Evolutionary conservation across 495 filamentous ascomycete genomes (phyloP).

Genomic region (Jackrogersella minutella): DNA sequence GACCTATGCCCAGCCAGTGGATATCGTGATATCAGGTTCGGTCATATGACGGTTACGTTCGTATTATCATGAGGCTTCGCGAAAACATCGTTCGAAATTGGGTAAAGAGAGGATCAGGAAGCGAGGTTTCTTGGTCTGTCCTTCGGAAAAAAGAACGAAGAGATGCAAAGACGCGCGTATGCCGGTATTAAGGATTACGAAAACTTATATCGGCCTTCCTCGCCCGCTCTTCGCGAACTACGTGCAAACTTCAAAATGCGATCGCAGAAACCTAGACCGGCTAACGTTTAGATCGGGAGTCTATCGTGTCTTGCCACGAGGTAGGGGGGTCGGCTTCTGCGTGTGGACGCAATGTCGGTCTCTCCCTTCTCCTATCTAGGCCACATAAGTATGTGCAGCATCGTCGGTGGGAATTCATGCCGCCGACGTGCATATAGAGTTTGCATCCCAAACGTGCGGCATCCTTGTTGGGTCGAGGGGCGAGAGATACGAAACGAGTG

Average conservation of each 20-base stretch:
- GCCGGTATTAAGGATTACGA: conserved; percentile 19
- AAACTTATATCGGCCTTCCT: conserved; percentile 24
- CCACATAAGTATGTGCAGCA: no score
- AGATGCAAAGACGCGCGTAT: conserved; percentile 19
- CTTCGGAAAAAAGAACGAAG: conserved; percentile 7
- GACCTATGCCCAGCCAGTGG: conserved; percentile 13
- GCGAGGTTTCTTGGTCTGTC: not conserved
- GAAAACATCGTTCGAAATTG: conserved; percentile 7
- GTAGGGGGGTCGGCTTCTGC: conserved; percentile 5
- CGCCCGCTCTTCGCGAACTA: not conserved
- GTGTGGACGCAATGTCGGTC: conserved; percentile 7
- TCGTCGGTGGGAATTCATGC: not conserved
- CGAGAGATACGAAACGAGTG: conserved; percentile 15
- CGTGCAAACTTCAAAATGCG: not conserved
- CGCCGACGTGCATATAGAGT: conserved; percentile 18
- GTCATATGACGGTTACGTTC: conserved; percentile 18
- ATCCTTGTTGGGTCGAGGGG: not conserved
- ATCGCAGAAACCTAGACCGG: conserved; percentile 25
- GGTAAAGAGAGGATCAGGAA: not conserved
- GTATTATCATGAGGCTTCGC: conserved; percentile 8
- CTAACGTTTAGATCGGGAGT: conserved; percentile 26
- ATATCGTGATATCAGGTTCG: conserved; percentile 7
- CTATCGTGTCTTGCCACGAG: conserved; percentile 17
- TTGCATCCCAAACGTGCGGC: conserved; percentile 29
- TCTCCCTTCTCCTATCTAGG: not conserved